Base-by-base conservation (phyloP, 164 flowering plant genomes). In the Euptelea pleiosperma region DNA sequence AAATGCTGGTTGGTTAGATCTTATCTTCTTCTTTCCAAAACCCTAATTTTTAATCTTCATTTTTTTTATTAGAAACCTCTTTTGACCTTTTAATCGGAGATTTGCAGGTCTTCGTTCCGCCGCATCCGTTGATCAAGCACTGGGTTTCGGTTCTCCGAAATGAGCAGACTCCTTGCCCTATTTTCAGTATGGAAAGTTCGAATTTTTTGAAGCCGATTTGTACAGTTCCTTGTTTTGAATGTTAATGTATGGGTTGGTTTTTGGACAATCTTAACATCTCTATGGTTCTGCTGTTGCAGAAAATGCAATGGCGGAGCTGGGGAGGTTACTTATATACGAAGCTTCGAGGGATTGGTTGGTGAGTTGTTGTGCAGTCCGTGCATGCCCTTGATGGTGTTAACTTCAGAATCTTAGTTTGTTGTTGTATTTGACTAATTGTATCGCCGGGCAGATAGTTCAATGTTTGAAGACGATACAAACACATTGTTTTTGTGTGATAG, bases 311-410 rank as follows among this genome's bases (percentile, higher is more conserved):
- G 91, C 82, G 56, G 99, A 93, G 79, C 73, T 93, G 57, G 99
- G 99, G 25, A 90, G 99, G 68, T 73, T 93, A 42, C 88, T 93
- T 52, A 80, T 93, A 28, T 93, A 93, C 68, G 99, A 93, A 76
- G 99, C 99, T 52, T 84, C 95, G 31, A 82, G 92, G 70, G 97
- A 93, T 73, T 93, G 97, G 84, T 62, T 90, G 92, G 99, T 94
- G 55, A 83, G 89, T 75, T 36, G 2, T 52, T 48, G 19, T 21
- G 15, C 31, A 25, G n/a, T 44, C 29, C 4, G 14, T n/a, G 14
- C 14, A 46, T 41, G 28, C 34, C 6, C 12, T 35, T n/a, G 34
- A 26, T 16, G 42, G 14, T 58, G n/a, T 35, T 25, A 35, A n/a
- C n/a, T n/a, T n/a, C n/a, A n/a, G n/a, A n/a, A n/a, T n/a, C n/a